A percentile compares a stretch with the other conserved stretches of the same genome.
Evolutionary conservation across 352 stramenopile species (phyloP).

Genomic region (Detonula confervacea): DNA sequence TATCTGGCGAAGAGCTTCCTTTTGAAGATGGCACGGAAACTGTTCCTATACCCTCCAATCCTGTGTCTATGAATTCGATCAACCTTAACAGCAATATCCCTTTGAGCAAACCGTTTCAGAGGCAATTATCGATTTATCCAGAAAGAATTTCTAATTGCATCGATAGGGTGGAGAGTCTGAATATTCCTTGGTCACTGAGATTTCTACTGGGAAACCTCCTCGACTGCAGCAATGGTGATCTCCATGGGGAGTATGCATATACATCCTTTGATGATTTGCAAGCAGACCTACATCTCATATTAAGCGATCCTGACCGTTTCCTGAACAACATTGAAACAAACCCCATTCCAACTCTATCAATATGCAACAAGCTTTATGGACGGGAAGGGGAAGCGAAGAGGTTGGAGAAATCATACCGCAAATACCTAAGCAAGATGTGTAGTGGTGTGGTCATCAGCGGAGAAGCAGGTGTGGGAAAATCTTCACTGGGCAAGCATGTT

Average conservation of each 20-base stretch:
- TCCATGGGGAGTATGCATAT: constrained; percentile 24
- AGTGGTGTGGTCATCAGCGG: constrained; percentile 17
- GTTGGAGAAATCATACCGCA: constrained; percentile 2
- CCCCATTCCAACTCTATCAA: constrained; percentile 11
- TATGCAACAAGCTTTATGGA: constrained; percentile 28
- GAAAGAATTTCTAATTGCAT: not conserved
- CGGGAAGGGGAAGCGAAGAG: constrained; percentile 14
- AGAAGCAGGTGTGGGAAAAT: constrained; percentile 18
- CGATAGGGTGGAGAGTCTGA: not conserved
- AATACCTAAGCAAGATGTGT: constrained; percentile 1
- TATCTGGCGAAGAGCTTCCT: not conserved
- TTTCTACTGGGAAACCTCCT: constrained; percentile 32
- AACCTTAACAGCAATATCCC: too few relatives aligned
- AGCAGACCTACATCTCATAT: constrained; percentile 27
- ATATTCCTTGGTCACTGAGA: not conserved
- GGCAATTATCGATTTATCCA: too few relatives aligned
- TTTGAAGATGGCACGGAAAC: not conserved
- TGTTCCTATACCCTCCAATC: not conserved
- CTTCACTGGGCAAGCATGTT: constrained; percentile 11
- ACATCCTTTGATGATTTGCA: constrained; percentile 23
- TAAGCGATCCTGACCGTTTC: constrained; percentile 12
- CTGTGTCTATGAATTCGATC: not conserved
- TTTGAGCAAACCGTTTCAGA: too few relatives aligned
- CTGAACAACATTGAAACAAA: constrained; percentile 15
- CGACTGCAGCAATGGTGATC: constrained; percentile 16